Percentiles rank a stretch among this genome's conserved stretches.
These are phyloP conservation scores for Neurospora sp. DNA, from an alignment of 495 filamentous ascomycete species.

Conservation along the genomic window DNA sequence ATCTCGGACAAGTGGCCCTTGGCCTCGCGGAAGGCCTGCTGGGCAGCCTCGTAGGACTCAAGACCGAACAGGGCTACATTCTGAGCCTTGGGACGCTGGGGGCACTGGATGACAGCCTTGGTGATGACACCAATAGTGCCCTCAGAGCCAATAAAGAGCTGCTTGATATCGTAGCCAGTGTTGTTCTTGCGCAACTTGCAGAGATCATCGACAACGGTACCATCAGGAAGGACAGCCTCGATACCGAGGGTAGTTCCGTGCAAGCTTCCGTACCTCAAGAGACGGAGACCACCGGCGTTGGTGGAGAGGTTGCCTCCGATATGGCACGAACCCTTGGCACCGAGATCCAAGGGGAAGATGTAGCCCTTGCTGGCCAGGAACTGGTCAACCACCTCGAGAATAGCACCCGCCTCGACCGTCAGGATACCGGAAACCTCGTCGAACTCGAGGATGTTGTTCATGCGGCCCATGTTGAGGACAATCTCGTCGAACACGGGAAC, in stretches of 20 bases:
- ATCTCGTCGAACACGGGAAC: slow-evolving; percentile 98
- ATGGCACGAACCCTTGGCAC: slow-evolving; percentile 95
- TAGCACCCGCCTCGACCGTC: slow-evolving; percentile 81
- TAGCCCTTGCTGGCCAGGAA: slow-evolving; percentile 68
- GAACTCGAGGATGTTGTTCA: slow-evolving; percentile 86
- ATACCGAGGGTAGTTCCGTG: slow-evolving; percentile 88
- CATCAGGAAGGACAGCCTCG: slow-evolving; percentile 86
- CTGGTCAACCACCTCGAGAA: slow-evolving; percentile 79
- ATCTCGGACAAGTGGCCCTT: slow-evolving; percentile 89
- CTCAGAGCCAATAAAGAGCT: slow-evolving; percentile 91
- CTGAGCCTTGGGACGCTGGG: slow-evolving; percentile 69
- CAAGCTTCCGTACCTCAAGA: slow-evolving; percentile 86
- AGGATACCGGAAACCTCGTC: slow-evolving; percentile 87
- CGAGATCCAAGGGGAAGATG: slow-evolving; percentile 90
- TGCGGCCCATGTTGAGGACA: slow-evolving; percentile 74
- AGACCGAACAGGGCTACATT: slow-evolving; percentile 89
- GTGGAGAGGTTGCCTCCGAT: slow-evolving; percentile 97
- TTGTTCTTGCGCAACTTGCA: slow-evolving; percentile 91
- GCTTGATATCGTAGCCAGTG: slow-evolving; percentile 92
- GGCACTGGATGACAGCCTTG: slow-evolving; percentile 77
- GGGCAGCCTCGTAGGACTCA: slow-evolving; percentile 76
- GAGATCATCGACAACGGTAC: slow-evolving; percentile 82
- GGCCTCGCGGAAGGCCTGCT: slow-evolving; percentile 70
- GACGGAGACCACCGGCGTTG: slow-evolving; percentile 83
- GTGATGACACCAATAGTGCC: slow-evolving; percentile 94